Evolutionary conservation across 306 rosid species (phyloP).

Genomic region (Lablab purpureus): DNA sequence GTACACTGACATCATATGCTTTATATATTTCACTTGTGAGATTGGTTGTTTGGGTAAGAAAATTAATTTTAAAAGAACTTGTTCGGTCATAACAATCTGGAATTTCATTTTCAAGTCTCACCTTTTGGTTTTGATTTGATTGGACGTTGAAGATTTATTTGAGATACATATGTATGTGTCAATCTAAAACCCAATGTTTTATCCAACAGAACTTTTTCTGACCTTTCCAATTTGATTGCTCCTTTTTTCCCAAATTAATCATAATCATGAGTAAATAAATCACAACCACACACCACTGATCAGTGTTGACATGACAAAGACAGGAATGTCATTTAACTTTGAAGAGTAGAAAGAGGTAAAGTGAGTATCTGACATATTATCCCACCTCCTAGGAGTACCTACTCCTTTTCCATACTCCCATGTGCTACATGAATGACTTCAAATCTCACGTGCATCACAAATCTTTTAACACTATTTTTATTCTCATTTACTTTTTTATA

Average conservation of each 20-base stretch:
- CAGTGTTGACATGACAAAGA: slow-evolving; percentile 41
- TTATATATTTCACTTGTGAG: background rate
- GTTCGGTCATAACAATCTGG: background rate
- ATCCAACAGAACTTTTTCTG: slow-evolving; percentile 26
- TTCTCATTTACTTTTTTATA: background rate
- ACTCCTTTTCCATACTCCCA: slow-evolving; percentile 38
- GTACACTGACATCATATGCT: slow-evolving; percentile 33
- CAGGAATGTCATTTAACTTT: slow-evolving; percentile 25
- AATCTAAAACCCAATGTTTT: slow-evolving; percentile 38
- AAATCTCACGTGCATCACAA: slow-evolving; percentile 41
- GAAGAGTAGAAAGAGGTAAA: slow-evolving; percentile 10
- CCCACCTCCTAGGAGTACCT: slow-evolving; percentile 49
- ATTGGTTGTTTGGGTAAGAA: background rate
- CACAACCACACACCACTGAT: background rate
- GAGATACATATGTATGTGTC: slow-evolving; percentile 39
- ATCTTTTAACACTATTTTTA: background rate
- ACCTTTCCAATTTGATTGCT: slow-evolving; percentile 10
- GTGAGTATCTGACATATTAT: slow-evolving; percentile 42
- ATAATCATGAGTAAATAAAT: slow-evolving; percentile 11
- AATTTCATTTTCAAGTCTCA: background rate
- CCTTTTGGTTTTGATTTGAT: slow-evolving; percentile 47
- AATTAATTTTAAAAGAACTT: background rate
- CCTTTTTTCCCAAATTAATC: slow-evolving; percentile 15
- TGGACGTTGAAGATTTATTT: slow-evolving; percentile 49
- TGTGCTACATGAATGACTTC: slow-evolving; percentile 34